A percentile compares a stretch with the other conserved stretches of the same genome.
Conservation (phyloP, 2,329 filamentous ascomycete species). For the Lachnellula arida region DNA sequence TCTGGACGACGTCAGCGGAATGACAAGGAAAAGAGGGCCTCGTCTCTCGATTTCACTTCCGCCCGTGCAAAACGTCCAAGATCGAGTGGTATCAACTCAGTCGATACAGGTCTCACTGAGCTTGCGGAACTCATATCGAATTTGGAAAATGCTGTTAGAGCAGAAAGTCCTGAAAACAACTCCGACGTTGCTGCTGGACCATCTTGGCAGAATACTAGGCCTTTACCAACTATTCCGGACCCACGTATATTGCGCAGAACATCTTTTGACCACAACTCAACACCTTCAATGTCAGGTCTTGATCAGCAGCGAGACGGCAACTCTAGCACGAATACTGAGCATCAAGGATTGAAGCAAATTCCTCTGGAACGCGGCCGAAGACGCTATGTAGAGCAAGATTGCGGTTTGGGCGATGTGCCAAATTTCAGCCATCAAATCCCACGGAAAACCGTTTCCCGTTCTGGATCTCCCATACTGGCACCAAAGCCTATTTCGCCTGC, state of each 20-base stretch:
- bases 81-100: constrained; percentile 15
- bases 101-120: constrained; percentile 17
- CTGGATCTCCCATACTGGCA: constrained; percentile 29
- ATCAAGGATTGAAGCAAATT: constrained; percentile 5
- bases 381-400: neutral
- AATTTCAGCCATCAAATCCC: constrained; percentile 21
- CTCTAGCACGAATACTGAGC: neutral
- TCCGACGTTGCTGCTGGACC: neutral
- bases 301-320: constrained; percentile 5
- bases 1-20: neutral
- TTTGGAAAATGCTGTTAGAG: constrained; percentile 7
- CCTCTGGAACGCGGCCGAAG: constrained; percentile 3
- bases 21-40: constrained; percentile 1
- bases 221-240: constrained; percentile 19
- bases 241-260: constrained; percentile 3
- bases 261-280: constrained; percentile 1
- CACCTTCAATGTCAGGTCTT: constrained; percentile 8
- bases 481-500: constrained; percentile 33
- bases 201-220: constrained; percentile 13
- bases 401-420: constrained; percentile 7
- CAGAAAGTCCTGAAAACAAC: constrained; percentile 1
- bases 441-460: constrained; percentile 20
- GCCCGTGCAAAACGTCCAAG: constrained; percentile 1
- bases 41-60: constrained; percentile 8
- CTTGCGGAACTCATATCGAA: constrained; percentile 11